phyloP scores from a whole-genome alignment of 768 basidiomycete genomes.

The Leccinum imitatum region DNA sequence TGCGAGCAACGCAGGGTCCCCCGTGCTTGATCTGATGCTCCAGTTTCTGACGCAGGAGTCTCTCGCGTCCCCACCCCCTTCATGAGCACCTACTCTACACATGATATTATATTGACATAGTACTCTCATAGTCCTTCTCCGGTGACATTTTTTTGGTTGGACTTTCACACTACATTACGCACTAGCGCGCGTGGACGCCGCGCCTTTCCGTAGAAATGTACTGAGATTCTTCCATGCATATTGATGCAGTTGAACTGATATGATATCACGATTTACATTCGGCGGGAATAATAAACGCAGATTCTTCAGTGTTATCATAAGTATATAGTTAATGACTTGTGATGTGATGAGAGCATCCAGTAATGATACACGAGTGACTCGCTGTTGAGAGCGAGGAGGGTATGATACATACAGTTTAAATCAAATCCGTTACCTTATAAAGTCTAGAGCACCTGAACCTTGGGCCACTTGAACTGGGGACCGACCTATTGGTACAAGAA shows the following conservation, averaged over 20 bases:
- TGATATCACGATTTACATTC: slow-evolving; percentile 22
- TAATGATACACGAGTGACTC: slow-evolving; percentile 26
- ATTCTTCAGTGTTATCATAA: slow-evolving; percentile 21
- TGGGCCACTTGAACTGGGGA: slow-evolving; percentile 57
- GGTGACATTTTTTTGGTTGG: slow-evolving; percentile 13
- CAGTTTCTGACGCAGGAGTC: slow-evolving; percentile 47
- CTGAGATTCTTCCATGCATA: slow-evolving; percentile 10
- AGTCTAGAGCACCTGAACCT: slow-evolving; percentile 44
- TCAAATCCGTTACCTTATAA: not conserved
- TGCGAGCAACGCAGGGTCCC: slow-evolving; percentile 14
- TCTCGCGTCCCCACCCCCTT: slow-evolving; percentile 68
- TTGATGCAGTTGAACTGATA: slow-evolving; percentile 9
- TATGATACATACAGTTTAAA: not conserved
- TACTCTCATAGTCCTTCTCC: slow-evolving; percentile 18
- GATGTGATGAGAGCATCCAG: slow-evolving; percentile 20
- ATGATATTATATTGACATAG: slow-evolving; percentile 21
- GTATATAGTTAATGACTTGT: slow-evolving; percentile 28
- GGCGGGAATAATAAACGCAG: not conserved
- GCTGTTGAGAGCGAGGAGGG: slow-evolving; percentile 42
- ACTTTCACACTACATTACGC: slow-evolving; percentile 24
- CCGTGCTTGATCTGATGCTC: slow-evolving; percentile 31
- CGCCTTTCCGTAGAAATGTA: slow-evolving; percentile 12
- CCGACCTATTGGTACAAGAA: slow-evolving; percentile 41
- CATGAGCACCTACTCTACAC: slow-evolving; percentile 36
- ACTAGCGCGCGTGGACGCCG: slow-evolving; percentile 18